Conservation (phyloP, 2,329 filamentous ascomycete species). For the Neopestalotiopsis rosae region DNA sequence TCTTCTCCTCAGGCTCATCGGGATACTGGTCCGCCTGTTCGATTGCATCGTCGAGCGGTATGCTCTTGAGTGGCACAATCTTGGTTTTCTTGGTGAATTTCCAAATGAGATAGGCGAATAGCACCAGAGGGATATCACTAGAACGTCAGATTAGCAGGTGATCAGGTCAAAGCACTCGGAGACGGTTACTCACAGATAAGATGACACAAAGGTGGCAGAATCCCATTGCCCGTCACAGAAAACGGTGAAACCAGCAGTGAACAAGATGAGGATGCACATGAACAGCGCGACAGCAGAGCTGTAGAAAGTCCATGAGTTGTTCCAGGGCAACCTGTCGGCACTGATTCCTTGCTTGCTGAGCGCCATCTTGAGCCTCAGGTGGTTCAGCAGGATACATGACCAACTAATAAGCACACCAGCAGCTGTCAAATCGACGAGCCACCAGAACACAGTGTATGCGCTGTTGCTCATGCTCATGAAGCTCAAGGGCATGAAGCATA, state of each 20-base stretch:
- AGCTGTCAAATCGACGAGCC: slow-evolving; percentile 66
- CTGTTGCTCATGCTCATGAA: slow-evolving; percentile 62
- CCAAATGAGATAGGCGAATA: slow-evolving; percentile 64
- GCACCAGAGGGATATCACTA: slow-evolving; percentile 65
- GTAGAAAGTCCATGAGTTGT: slow-evolving; percentile 66
- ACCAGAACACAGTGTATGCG: slow-evolving; percentile 69
- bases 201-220: slow-evolving; percentile 61
- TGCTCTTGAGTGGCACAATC: slow-evolving; percentile 52
- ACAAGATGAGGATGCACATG: slow-evolving; percentile 67
- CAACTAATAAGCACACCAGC: slow-evolving; percentile 69
- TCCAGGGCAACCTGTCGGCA: slow-evolving; percentile 59
- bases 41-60: slow-evolving; percentile 59
- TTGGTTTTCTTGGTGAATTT: slow-evolving; percentile 70
- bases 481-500: slow-evolving; percentile 59
- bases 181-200: slow-evolving; percentile 59
- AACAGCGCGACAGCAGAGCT: slow-evolving; percentile 65
- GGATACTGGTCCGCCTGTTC: slow-evolving; percentile 46
- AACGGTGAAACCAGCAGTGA: slow-evolving; percentile 72
- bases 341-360: slow-evolving; percentile 61
- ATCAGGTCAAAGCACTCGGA: neutral
- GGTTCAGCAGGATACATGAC: slow-evolving; percentile 64
- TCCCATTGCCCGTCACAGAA: slow-evolving; percentile 67
- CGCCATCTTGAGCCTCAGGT: slow-evolving; percentile 60
- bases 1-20: slow-evolving; percentile 35
- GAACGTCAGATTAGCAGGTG: slow-evolving; percentile 5